Evolutionary conservation across 176 grass and related monocot species (phyloP), one percentile per base, ranked within the genome.

Genomic region (Tuctoria greenei): DNA sequence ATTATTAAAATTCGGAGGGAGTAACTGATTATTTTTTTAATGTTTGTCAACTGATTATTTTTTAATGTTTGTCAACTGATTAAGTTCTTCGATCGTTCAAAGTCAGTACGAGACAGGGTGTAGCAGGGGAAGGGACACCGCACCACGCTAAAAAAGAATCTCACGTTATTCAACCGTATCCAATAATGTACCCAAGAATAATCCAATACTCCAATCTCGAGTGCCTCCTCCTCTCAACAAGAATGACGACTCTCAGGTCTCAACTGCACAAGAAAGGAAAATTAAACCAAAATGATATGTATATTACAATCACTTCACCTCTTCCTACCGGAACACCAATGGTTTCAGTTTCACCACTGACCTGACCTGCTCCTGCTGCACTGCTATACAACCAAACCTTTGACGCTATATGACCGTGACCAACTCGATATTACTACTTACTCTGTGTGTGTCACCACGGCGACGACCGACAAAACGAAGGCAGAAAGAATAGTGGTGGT

Each of bases 141-240:
- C 41, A 35, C 25, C 31, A 18, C 3, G 31, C 31, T 1, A 71
- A 12, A 7, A 64, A 77, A 77, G 59, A 76, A 52, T 77, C 13
- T 17, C n/a, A 50, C 21, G 26, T 78, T 78, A 66, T 66, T 77
- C n/a, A 54, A 77, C 9, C 8, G 75, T 54, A 27, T 40, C 34
- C 45, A 40, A 31, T 31, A 31, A 15, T 41, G 70, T 73, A n/a
- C n/a, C 34, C 70, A 78, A 66, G 75, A 66, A 78, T 66, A 66
- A 66, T 66, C 75, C 61, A 78, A 77, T 63, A 73, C 31, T 21
- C 60, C 15, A 64, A 3, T 31, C 31, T 36, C 27, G 31, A 31
- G 50, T 40, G 35, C 37, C 31, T 31, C 31, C 50, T 41, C 15
- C 36, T 43, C 21, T 10, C 72, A 28, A 60, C 72, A 44, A 60